Conservation (phyloP, 352 stramenopile species). For the Globisporangium polare region DNA sequence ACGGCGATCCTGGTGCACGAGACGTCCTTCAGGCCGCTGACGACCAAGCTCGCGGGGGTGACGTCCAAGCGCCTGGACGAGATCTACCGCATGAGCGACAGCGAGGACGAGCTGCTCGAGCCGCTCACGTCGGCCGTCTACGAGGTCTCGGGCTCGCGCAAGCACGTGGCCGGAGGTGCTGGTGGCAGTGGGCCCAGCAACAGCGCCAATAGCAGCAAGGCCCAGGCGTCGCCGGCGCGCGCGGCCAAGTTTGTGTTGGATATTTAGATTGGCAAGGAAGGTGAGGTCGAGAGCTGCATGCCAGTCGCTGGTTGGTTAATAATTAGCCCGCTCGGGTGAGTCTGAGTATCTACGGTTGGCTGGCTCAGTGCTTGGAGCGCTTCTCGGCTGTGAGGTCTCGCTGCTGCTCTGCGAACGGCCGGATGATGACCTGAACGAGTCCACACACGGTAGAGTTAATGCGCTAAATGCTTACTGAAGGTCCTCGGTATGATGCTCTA, state of each 20-base stretch:
- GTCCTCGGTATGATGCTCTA: too few relatives aligned
- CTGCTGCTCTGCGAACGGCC: conserved; percentile 41
- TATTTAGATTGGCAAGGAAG: conserved; percentile 14
- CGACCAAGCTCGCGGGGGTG: conserved; percentile 45
- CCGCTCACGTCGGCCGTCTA: conserved; percentile 51
- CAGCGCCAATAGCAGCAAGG: conserved; percentile 12
- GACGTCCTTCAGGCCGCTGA: conserved; percentile 41
- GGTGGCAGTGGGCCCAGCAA: conserved; percentile 5
- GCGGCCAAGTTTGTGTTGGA: conserved; percentile 61
- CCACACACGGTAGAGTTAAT: not conserved
- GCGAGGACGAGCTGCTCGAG: conserved; percentile 75
- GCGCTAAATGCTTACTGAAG: not conserved
- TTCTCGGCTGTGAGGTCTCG: not conserved
- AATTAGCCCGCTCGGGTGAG: too few relatives aligned
- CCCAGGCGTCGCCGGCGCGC: conserved; percentile 22
- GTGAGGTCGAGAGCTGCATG: not conserved
- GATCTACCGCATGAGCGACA: conserved; percentile 86
- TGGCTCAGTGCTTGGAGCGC: conserved; percentile 8
- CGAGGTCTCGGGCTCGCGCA: conserved; percentile 35
- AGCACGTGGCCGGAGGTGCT: conserved; percentile 19
- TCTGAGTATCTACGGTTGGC: too few relatives aligned
- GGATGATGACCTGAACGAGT: conserved; percentile 40
- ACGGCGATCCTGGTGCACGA: conserved; percentile 65
- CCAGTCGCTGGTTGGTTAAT: not conserved
- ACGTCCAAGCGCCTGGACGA: conserved; percentile 62